Base-by-base conservation (phyloP, 805 yeast genomes). In the Ogataea philodendri region DNA sequence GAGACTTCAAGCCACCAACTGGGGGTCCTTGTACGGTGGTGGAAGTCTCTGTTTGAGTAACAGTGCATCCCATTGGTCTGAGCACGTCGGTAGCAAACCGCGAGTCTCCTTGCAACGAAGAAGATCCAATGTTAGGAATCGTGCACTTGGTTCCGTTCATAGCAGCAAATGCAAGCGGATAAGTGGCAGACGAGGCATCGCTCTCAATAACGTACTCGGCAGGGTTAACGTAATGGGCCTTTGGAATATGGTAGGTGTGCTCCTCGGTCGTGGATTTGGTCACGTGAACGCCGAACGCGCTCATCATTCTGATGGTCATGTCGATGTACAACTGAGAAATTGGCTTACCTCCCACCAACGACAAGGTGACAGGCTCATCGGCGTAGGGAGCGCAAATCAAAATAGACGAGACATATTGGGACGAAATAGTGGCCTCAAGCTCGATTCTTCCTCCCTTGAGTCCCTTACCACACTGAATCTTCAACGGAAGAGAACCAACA, bases 301-400 rank as follows among this genome's bases (percentile, higher is more conserved):
- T 76, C 98, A 93, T 93, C 95, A 93, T 85, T 37, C 81, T 79
- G 44, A 89, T 84, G 3, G 98, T 93, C 98, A 93, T 93, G 56
- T 89, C 96, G 46, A 93, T 88, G 70, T 93, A 93, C 49, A 90
- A 71, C 59, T 87, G 94, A 9, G 97, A 90, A 42, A 93, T 86
- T 47, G 98, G 98, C 60, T 89, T 89, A 24, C 98, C 98, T 20
- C 97, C 98, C 14, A 84, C 89, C 42, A 93, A 71, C 7, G 90
- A 66, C 55, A 93, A 73, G 7, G 95, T 87, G 19, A 90, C 95
- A 5, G 96, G 95, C 38, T 76, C 72, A 39, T 78, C 64, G 8
- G 97, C 97, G 56, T 89, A 93, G 31, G 98, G 98, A 22, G 98
- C 97, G 63, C 96, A 85, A 96, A 93, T 88, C 54, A 93, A 73